Evolutionary conservation across 257 asterid species (phyloP).

Genomic region (Eustoma russellianum): DNA sequence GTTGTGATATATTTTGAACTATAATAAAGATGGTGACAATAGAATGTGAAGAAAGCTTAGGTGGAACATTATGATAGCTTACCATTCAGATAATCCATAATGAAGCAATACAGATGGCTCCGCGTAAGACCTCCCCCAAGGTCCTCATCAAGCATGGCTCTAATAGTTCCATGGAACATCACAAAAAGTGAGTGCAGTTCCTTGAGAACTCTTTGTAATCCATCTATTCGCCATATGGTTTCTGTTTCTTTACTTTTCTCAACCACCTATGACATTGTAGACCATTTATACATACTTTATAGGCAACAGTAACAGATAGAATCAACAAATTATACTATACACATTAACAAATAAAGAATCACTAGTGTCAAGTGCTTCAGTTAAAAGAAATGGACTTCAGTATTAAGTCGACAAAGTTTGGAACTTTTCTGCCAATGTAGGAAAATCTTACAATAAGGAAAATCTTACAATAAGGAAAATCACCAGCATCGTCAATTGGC

Average conservation of each 20-base stretch:
- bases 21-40: constrained; percentile 27
- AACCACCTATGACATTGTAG: constrained; percentile 49
- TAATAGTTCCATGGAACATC: constrained; percentile 81
- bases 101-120: constrained; percentile 67
- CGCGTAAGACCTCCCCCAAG: constrained; percentile 81
- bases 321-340: neutral
- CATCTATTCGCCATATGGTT: constrained; percentile 74
- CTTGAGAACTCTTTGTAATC: constrained; percentile 61
- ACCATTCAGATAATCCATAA: constrained; percentile 94
- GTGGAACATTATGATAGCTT: constrained; percentile 31
- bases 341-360: too few species aligned
- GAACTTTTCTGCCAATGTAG: too few species aligned
- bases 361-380: too few species aligned
- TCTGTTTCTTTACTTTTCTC: constrained; percentile 68
- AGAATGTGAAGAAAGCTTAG: constrained; percentile 17
- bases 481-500: too few species aligned
- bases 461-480: too few species aligned
- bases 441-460: too few species aligned
- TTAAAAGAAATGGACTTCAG: too few species aligned
- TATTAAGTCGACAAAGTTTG: too few species aligned
- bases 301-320: neutral
- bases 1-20: constrained; percentile 47
- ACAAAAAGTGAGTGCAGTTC: constrained; percentile 87
- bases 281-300: neutral
- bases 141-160: constrained; percentile 80